These are phyloP conservation scores for Pistacia vera DNA, from an alignment of 345 rosid species.

Conservation along the genomic window DNA sequence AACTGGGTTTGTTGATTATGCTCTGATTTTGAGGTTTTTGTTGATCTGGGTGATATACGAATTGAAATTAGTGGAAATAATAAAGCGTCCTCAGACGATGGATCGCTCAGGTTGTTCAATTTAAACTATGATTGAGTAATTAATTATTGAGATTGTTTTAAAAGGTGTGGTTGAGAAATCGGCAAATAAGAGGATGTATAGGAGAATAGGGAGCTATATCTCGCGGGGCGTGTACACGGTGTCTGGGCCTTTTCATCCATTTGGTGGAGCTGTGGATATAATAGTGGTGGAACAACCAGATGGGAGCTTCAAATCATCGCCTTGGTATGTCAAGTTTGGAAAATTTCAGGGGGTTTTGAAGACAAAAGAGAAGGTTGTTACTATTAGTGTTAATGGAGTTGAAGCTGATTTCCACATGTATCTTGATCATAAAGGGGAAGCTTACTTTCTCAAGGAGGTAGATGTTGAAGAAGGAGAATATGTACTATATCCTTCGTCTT, in stretches of 20 bases:
- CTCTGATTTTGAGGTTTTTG: conserved; percentile 19
- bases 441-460: conserved; percentile 74
- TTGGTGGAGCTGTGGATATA: conserved; percentile 98
- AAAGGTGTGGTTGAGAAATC: conserved; percentile 31
- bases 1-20: conserved; percentile 10
- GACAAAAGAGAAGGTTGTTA: conserved; percentile 66
- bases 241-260: conserved; percentile 90
- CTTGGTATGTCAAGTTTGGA: conserved; percentile 95
- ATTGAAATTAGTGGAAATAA: conserved; percentile 16
- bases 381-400: conserved; percentile 62
- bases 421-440: conserved; percentile 87
- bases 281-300: conserved; percentile 94
- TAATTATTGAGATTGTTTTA: conserved; percentile 17
- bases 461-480: conserved; percentile 55
- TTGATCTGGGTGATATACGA: conserved; percentile 14
- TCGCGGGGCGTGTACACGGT: conserved; percentile 80
- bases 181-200: conserved; percentile 45
- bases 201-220: conserved; percentile 84
- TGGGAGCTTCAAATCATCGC: conserved; percentile 94
- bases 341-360: conserved; percentile 96
- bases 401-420: conserved; percentile 77
- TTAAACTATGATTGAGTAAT: conserved; percentile 19
- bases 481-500: conserved; percentile 46
- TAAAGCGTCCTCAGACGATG: conserved; percentile 18
- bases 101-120: conserved; percentile 1